A percentile compares a stretch with the other conserved stretches of the same genome.
These are phyloP conservation scores for Salvia rosmarinus DNA, from an alignment of 257 asterid species.

Conservation along the genomic window DNA sequence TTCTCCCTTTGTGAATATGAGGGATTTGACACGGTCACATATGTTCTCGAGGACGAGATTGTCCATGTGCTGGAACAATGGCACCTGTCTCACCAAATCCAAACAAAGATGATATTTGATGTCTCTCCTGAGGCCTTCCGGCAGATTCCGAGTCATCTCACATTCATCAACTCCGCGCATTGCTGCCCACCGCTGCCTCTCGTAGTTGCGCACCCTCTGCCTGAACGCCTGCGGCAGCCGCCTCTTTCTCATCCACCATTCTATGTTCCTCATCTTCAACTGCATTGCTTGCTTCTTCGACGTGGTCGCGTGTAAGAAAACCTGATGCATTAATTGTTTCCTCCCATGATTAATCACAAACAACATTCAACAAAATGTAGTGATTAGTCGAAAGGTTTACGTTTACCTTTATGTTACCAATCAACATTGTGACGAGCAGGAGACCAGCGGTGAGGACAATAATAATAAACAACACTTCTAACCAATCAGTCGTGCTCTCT, in stretches of 20 bases:
- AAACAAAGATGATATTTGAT: conserved; percentile 92
- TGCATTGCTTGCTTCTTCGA: conserved; percentile 99
- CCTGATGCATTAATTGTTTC: conserved; percentile 51
- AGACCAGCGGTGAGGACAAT: conserved; percentile 90
- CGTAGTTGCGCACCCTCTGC: conserved; percentile 86
- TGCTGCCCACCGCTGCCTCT: conserved; percentile 94
- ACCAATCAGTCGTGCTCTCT: conserved; percentile 98
- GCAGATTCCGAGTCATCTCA: conserved; percentile 86
- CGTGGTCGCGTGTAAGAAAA: conserved; percentile 92
- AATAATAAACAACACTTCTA: conserved; percentile 86
- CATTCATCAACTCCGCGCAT: conserved; percentile 95
- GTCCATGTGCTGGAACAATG: conserved; percentile 96
- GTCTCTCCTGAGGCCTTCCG: conserved; percentile 89
- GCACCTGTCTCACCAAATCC: conserved; percentile 95
- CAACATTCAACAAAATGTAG: too few species aligned
- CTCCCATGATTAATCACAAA: too few species aligned
- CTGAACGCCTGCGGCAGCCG: conserved; percentile 59
- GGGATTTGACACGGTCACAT: conserved; percentile 94
- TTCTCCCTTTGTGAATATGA: conserved; percentile 93
- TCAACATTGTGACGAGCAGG: conserved; percentile 87
- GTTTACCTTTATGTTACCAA: conserved; percentile 94
- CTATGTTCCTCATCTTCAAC: conserved; percentile 89
- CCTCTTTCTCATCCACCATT: conserved; percentile 98
- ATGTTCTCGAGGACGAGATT: conserved; percentile 86
- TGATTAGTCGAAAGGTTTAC: too few species aligned